Conservation (phyloP, 2,329 filamentous ascomycete genomes). For the Penicillium sp. region DNA sequence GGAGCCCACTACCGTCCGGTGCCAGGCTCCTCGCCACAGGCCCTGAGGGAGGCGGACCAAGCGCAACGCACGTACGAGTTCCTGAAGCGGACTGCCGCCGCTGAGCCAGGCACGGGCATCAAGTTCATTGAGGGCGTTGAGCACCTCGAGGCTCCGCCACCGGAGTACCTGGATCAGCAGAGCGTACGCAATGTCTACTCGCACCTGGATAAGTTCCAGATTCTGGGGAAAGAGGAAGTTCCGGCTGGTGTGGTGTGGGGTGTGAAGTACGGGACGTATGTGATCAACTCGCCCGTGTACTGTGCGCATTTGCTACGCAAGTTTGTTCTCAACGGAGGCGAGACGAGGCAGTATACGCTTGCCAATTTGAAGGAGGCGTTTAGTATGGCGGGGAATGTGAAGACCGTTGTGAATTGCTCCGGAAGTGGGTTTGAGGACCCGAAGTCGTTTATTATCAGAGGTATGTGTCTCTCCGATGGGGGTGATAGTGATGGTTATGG, state of each 20-base stretch:
- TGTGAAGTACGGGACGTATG: slow-evolving; percentile 41
- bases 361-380: slow-evolving; percentile 38
- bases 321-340: slow-evolving; percentile 41
- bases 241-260: slow-evolving; percentile 41
- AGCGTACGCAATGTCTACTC: slow-evolving; percentile 31
- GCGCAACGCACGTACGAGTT: slow-evolving; percentile 39
- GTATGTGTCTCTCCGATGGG: slow-evolving; percentile 18
- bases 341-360: slow-evolving; percentile 27
- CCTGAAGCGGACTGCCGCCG: slow-evolving; percentile 36
- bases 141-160: slow-evolving; percentile 40
- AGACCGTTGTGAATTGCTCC: slow-evolving; percentile 46
- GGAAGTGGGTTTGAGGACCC: slow-evolving; percentile 45
- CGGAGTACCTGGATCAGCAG: slow-evolving; percentile 32
- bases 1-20: slow-evolving; percentile 49
- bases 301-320: slow-evolving; percentile 40
- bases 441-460: slow-evolving; percentile 44
- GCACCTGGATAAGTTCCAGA: slow-evolving; percentile 36
- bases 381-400: slow-evolving; percentile 31
- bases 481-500: neutral
- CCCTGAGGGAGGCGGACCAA: slow-evolving; percentile 36
- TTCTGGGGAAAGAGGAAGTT: slow-evolving; percentile 28
- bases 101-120: slow-evolving; percentile 39
- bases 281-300: slow-evolving; percentile 46
- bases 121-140: slow-evolving; percentile 41
- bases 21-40: slow-evolving; percentile 38